Conservation (phyloP, 129 eudicot species). For the sunflower (Helianthus annuus) region DNA sequence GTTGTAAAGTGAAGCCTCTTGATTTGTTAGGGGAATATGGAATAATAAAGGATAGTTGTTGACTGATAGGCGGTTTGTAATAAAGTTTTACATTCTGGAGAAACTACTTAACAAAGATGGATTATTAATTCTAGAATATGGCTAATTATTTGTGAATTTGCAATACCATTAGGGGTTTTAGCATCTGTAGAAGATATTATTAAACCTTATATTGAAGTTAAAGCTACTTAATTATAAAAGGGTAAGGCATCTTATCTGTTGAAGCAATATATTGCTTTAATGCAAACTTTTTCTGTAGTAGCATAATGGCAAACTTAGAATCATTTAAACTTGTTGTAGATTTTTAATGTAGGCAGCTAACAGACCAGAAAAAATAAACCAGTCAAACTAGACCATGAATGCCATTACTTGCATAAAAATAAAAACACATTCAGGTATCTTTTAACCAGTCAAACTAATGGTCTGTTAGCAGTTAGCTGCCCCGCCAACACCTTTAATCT, state of each 20-base stretch:
- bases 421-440: too few species aligned
- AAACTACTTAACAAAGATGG: background rate
- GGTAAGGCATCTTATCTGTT: background rate
- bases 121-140: background rate
- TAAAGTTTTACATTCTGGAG: background rate
- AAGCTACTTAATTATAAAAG: background rate
- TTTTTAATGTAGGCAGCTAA: too few species aligned
- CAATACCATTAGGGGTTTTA: background rate
- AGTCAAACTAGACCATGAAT: too few species aligned
- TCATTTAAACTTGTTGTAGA: too few species aligned
- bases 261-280: background rate
- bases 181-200: background rate
- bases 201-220: slow-evolving; percentile 6
- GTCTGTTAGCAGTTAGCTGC: too few species aligned
- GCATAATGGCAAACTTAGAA: background rate
- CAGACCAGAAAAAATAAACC: too few species aligned
- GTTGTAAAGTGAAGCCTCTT: background rate
- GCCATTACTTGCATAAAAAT: too few species aligned
- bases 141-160: background rate
- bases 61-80: background rate
- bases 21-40: background rate
- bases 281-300: background rate
- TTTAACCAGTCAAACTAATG: too few species aligned
- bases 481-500: too few species aligned
- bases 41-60: background rate